Evolutionary conservation across 768 basidiomycete species (phyloP).

Genomic region (Podaxis pistillaris): DNA sequence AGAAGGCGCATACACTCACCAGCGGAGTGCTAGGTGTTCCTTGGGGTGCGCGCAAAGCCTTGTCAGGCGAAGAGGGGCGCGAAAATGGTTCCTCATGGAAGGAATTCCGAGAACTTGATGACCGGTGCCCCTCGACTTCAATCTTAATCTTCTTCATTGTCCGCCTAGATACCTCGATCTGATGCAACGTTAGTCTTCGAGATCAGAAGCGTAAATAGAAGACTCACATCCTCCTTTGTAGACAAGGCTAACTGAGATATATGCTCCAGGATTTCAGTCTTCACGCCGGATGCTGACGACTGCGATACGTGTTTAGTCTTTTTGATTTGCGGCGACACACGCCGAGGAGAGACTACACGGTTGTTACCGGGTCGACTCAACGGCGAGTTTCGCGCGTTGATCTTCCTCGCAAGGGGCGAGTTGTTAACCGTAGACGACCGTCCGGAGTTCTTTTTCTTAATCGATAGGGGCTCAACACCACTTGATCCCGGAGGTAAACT

Average conservation of each 20-base stretch:
- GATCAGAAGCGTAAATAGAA: neutral
- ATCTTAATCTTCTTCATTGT: conserved; percentile 74
- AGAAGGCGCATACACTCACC: conserved; percentile 30
- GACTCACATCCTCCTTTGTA: conserved; percentile 66
- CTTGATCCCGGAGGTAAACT: conserved; percentile 36
- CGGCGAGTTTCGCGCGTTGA: conserved; percentile 50
- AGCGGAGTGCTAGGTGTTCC: conserved; percentile 30
- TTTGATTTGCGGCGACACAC: conserved; percentile 52
- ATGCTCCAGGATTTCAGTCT: conserved; percentile 40
- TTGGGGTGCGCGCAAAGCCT: conserved; percentile 48
- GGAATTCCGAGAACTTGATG: conserved; percentile 18
- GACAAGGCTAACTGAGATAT: conserved; percentile 49
- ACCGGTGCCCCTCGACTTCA: conserved; percentile 53
- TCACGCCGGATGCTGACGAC: conserved; percentile 26
- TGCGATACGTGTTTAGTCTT: conserved; percentile 33
- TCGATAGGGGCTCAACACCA: conserved; percentile 71
- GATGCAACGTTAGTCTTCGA: conserved; percentile 13
- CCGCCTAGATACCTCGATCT: conserved; percentile 73
- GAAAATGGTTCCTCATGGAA: conserved; percentile 33
- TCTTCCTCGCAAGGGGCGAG: conserved; percentile 35
- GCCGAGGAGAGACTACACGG: conserved; percentile 47
- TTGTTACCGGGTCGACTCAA: conserved; percentile 41
- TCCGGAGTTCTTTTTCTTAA: conserved; percentile 79
- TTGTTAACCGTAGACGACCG: conserved; percentile 40
- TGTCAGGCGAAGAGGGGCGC: conserved; percentile 58